Base-by-base conservation (phyloP, 768 basidiomycete genomes). In the Leccinum sublutescens region DNA sequence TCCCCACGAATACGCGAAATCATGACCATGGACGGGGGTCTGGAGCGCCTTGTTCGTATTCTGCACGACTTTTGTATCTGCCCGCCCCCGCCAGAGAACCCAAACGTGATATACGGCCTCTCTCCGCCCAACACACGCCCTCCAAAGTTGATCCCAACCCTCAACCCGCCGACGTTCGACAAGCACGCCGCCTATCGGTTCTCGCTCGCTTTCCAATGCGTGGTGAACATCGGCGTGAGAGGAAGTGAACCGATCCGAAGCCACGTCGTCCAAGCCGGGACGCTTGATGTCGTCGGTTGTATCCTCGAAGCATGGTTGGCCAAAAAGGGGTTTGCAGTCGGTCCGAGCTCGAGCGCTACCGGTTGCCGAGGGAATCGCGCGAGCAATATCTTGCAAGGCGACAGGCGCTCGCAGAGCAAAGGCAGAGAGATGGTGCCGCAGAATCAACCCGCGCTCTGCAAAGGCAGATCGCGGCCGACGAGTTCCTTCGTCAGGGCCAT, bases 1-100 rank as follows among this genome's bases (percentile, higher is more conserved):
- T 97, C 95, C 0, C 95, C 97, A 2, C 87, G 95, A 56, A 98
- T 99, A 76, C 88, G 96, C 59, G 97, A 99, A 76, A 98, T 97
- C 66, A 91, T 99, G 84, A 96, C 95, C 29, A 88, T 91, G 83
- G 96, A 98, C 69, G 97, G 97, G 50, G 97, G 97, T 1, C 85
- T 99, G 17, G 97, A 99, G 71, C 88, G 96, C 14, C 87, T 99
- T 31, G 91, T 98, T 14, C 85, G 91, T 58, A 93, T 99, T 62
- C 80, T 96, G 10, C 90, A 90, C 67, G 91, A 95, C 62, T 93
- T 92, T 66, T 94, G 93, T 73, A 75, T 92, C 21, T 86, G 82
- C 62, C 91, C 92, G 1, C 90, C 92, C 1, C 88, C 88, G 0
- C 90, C 89, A 47, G 89, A 91, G 65, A 89, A 88, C 67, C 86